Conservation (phyloP, 2,329 filamentous ascomycete species). For the Cladophialophora exuberans region DNA sequence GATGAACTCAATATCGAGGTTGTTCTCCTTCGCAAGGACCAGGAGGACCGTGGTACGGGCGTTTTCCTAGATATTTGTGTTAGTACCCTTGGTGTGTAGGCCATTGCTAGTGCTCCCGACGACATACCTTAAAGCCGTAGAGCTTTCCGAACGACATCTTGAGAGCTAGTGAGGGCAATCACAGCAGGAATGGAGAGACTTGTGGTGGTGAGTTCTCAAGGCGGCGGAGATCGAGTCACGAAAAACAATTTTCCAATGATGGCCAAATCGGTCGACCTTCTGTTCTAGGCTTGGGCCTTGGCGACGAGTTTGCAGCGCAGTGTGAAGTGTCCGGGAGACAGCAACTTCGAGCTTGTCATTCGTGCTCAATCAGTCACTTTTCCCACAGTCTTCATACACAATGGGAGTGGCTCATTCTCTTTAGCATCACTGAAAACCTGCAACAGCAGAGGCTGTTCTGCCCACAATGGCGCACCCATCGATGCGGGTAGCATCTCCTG, state of each 20-base stretch:
- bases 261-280: too few species aligned
- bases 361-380: too few species aligned
- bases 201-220: not conserved
- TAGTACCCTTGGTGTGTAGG: slow-evolving; percentile 20
- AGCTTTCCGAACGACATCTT: slow-evolving; percentile 98
- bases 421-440: too few species aligned
- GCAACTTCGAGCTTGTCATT: too few species aligned
- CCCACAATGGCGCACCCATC: slow-evolving; percentile 19
- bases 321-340: too few species aligned
- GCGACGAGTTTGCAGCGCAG: too few species aligned
- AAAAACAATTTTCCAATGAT: too few species aligned
- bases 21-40: slow-evolving; percentile 96
- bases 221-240: not conserved
- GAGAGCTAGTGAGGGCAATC: slow-evolving; percentile 36
- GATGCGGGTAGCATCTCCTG: slow-evolving; percentile 16
- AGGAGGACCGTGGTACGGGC: slow-evolving; percentile 57
- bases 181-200: not conserved
- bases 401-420: too few species aligned
- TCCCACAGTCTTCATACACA: too few species aligned
- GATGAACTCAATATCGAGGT: slow-evolving; percentile 86
- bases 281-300: too few species aligned
- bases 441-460: too few species aligned
- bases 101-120: too few species aligned
- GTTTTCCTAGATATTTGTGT: slow-evolving; percentile 32
- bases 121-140: slow-evolving; percentile 78